A percentile compares a stretch with the other conserved stretches of the same genome.
These are phyloP conservation scores for Zasmidium cellare DNA, from an alignment of 2,329 filamentous ascomycete species.

Conservation along the genomic window DNA sequence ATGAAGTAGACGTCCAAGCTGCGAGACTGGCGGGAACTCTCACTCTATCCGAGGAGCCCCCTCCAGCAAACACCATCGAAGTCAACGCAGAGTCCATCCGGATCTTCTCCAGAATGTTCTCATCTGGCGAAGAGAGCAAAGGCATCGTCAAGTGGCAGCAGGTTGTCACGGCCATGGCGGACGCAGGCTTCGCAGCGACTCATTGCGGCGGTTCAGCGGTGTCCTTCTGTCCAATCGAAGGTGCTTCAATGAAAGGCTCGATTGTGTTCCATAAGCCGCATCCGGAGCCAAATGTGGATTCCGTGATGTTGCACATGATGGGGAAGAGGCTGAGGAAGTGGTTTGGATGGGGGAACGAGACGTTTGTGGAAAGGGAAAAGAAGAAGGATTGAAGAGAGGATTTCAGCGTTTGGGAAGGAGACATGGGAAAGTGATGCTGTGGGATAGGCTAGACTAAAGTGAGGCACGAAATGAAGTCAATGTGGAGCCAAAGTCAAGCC, in stretches of 20 bases:
- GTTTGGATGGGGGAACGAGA: slow-evolving; percentile 30
- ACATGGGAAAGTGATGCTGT: too few species aligned
- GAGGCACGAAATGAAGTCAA: too few species aligned
- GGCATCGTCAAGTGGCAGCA: slow-evolving; percentile 14
- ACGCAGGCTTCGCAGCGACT: slow-evolving; percentile 12
- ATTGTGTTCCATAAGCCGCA: slow-evolving; percentile 34
- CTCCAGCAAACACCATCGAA: background rate
- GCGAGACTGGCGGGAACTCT: background rate
- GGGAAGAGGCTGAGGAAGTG: slow-evolving; percentile 32
- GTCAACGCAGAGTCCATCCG: slow-evolving; percentile 8
- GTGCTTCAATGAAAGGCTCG: background rate
- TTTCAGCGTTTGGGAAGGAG: too few species aligned
- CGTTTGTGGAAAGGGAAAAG: slow-evolving; percentile 19
- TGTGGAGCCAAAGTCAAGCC: too few species aligned
- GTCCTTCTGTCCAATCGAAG: background rate
- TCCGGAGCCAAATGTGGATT: slow-evolving; percentile 28
- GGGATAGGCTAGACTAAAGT: too few species aligned
- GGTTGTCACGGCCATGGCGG: slow-evolving; percentile 12
- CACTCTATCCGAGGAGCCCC: background rate
- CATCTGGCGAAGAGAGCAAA: background rate
- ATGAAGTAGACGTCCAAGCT: background rate
- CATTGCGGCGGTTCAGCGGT: slow-evolving; percentile 12
- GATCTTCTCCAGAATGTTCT: slow-evolving; percentile 7
- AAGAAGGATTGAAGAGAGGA: background rate
- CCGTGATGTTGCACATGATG: slow-evolving; percentile 31